These are phyloP conservation scores for Penicillium chermesinum DNA, from an alignment of 495 filamentous ascomycete species.

Conservation along the genomic window DNA sequence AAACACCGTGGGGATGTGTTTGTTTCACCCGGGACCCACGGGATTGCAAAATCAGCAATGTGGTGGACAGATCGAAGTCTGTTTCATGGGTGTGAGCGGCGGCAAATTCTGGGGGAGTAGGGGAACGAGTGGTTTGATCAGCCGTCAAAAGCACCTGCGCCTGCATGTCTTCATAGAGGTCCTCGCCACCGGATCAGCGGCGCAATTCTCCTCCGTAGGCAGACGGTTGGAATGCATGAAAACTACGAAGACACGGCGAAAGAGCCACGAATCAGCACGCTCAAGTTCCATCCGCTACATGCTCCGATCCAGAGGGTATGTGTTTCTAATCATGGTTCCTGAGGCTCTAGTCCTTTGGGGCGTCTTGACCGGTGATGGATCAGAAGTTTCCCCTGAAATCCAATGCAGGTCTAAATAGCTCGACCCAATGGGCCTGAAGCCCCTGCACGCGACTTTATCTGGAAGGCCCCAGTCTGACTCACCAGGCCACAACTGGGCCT, in stretches of 20 bases:
- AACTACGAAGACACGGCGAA: too few species aligned
- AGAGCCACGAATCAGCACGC: too few species aligned
- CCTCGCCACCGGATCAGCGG: constrained; percentile 13
- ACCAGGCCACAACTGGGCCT: too few species aligned
- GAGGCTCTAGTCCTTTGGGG: constrained; percentile 5
- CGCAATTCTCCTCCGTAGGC: constrained; percentile 1
- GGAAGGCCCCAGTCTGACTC: not conserved
- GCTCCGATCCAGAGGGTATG: too few species aligned
- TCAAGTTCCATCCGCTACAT: too few species aligned
- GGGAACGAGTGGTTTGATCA: constrained; percentile 1
- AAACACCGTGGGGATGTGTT: not conserved
- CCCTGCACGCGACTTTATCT: not conserved
- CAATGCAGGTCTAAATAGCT: constrained; percentile 16
- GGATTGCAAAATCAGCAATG: not conserved
- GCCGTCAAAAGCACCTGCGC: constrained; percentile 1
- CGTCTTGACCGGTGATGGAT: constrained; percentile 36
- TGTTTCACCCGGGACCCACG: not conserved
- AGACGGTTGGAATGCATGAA: constrained; percentile 10
- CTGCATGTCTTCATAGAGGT: constrained; percentile 4
- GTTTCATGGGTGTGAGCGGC: constrained; percentile 5
- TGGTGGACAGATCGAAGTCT: not conserved
- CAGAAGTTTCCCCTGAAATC: constrained; percentile 20
- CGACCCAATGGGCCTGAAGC: not conserved
- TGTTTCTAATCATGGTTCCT: constrained; percentile 7
- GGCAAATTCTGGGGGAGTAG: constrained; percentile 8